These are phyloP conservation scores for Neurospora sp. DNA, from an alignment of 495 filamentous ascomycete species.

Conservation along the genomic window DNA sequence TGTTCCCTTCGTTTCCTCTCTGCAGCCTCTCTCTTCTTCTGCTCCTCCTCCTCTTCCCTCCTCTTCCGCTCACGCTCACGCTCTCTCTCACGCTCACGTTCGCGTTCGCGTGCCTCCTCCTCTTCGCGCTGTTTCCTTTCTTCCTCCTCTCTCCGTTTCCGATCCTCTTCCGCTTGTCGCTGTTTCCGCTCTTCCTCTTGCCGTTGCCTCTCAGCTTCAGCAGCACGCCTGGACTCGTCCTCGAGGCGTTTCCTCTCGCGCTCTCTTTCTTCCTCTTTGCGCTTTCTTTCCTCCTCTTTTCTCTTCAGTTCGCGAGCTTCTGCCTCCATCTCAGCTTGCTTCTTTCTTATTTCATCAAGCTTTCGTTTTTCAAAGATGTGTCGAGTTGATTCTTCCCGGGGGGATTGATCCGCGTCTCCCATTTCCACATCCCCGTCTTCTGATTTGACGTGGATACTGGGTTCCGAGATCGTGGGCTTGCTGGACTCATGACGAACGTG, in stretches of 20 bases:
- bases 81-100: conserved; percentile 24
- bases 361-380: conserved; percentile 31
- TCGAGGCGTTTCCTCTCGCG: conserved; percentile 18
- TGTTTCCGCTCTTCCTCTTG: conserved; percentile 34
- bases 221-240: conserved; percentile 2
- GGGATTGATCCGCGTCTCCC: conserved; percentile 27
- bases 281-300: conserved; percentile 27
- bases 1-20: conserved; percentile 16
- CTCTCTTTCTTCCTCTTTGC: conserved; percentile 17
- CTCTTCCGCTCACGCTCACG: conserved; percentile 29
- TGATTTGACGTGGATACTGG: conserved; percentile 37
- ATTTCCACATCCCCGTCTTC: conserved; percentile 39
- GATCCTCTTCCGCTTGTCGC: conserved; percentile 21
- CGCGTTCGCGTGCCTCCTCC: conserved; percentile 28
- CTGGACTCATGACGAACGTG: conserved; percentile 29
- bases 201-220: conserved; percentile 20
- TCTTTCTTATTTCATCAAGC: conserved; percentile 41
- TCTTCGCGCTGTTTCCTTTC: conserved; percentile 21
- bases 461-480: conserved; percentile 28
- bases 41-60: conserved; percentile 25
- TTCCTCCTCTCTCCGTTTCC: conserved; percentile 40
- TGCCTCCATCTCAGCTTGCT: conserved; percentile 19
- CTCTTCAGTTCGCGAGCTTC: conserved; percentile 20
- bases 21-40: conserved; percentile 30
- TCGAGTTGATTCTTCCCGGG: conserved; percentile 20